phyloP scores from a whole-genome alignment of 176 grass and related monocot species.

The Triticum timopheevii region DNA sequence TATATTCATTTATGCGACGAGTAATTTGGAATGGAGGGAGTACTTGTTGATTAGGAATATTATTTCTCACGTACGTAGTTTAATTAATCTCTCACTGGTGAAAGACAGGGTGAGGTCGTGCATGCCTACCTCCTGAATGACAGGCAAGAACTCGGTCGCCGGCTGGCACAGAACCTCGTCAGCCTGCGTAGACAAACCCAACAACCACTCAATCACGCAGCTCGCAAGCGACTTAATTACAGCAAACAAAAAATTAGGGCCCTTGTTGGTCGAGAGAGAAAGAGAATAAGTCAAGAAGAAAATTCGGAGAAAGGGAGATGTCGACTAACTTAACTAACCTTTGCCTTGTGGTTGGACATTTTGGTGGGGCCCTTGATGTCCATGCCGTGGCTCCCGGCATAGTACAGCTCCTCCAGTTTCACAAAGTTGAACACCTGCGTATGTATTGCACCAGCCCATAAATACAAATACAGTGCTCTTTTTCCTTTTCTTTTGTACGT shows the following conservation, averaged over 20 bases:
- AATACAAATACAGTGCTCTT: not conserved
- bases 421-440: constrained; percentile 63
- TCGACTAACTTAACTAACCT: constrained; percentile 9
- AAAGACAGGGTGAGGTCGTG: not conserved
- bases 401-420: constrained; percentile 59
- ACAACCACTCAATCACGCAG: not conserved
- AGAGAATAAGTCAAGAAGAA: not conserved
- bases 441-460: not conserved
- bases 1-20: too few relatives aligned
- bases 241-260: not conserved
- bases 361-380: constrained; percentile 57
- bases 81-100: not conserved
- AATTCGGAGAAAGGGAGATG: too few relatives aligned
- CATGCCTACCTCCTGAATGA: constrained; percentile 62
- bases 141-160: constrained; percentile 71
- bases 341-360: constrained; percentile 39
- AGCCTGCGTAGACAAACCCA: constrained; percentile 32
- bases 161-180: constrained; percentile 67
- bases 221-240: not conserved
- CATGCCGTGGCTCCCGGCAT: constrained; percentile 87
- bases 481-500: not conserved
- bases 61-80: not conserved
- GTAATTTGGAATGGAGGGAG: too few relatives aligned
- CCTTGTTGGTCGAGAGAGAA: too few relatives aligned
- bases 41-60: not conserved